Base-by-base conservation (phyloP, 2,329 filamentous ascomycete genomes). In the Phyllosticta paracitricarpa region DNA sequence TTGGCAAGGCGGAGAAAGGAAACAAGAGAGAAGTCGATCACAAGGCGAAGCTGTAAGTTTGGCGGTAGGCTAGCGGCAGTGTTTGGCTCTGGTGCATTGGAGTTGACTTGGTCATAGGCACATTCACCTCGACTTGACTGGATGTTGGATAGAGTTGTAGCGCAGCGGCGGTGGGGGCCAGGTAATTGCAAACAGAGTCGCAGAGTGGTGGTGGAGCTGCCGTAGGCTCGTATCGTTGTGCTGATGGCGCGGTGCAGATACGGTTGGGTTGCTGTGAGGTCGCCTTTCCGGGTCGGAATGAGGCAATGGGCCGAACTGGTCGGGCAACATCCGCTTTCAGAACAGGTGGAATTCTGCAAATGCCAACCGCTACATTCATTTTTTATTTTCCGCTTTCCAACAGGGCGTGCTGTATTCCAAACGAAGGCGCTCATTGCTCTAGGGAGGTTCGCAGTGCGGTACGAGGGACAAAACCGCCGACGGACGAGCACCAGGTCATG, bases 1-100 rank as follows among this genome's bases (percentile, higher is more conserved):
- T 64, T 4, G 67, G 68, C 58, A n/a, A 53, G 22, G 59, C 62
- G 48, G 26, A 54, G 51, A 9, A 12, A 40, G 57, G 40, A 14
- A 48, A 54, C 19, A 57, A 12, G 12, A 54, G 51, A 10, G 54
- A 60, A 10, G 40, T 48, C 14, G 40, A 48, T 7, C 52, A 56
- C 53, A 48, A 54, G 19, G 57, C 61, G 53, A 62, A 62, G 28
- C 56, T 62, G 61, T 62, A 61, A 62, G 57, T 62, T 14, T 51
- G 51, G 51, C 40, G 40, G 40, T 48, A n/a, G 17, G 40, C 40
- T 19, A 48, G 40, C 14, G 40, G n/a, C 40, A 4, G 40, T 48
- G 17, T 17, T 5, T 48, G 12, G n/a, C 4, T n/a, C 40, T 48
- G 14, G 40, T 14, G 14, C 14, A 48, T 48, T 48, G 40, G 40